Evolutionary conservation across 2,329 filamentous ascomycete genomes (phyloP).

Genomic region (Hymenoscyphus fraxineus): DNA sequence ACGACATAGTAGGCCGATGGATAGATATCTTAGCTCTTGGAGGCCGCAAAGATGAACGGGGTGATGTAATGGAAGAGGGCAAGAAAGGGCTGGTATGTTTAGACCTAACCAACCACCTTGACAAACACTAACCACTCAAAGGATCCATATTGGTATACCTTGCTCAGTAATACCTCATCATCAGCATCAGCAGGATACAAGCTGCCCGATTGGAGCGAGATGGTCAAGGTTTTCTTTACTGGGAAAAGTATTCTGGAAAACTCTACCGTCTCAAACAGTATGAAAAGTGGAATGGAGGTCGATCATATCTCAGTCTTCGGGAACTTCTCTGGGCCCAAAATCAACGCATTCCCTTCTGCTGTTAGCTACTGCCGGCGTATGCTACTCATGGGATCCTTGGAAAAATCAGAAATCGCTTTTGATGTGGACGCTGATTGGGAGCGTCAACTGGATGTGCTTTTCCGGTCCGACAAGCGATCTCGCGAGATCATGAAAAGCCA

Average conservation of each 20-base stretch:
- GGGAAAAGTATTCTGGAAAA: slow-evolving; percentile 34
- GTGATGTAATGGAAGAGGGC: slow-evolving; percentile 86
- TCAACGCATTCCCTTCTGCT: slow-evolving; percentile 62
- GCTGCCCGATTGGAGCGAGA: slow-evolving; percentile 50
- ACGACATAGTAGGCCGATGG: slow-evolving; percentile 77
- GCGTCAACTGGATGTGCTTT: slow-evolving; percentile 67
- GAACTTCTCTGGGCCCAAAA: slow-evolving; percentile 39
- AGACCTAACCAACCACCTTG: slow-evolving; percentile 37
- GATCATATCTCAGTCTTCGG: slow-evolving; percentile 38
- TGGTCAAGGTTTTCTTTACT: slow-evolving; percentile 49
- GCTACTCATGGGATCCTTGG: slow-evolving; percentile 51
- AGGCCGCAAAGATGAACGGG: slow-evolving; percentile 62
- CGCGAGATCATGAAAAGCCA: slow-evolving; percentile 57
- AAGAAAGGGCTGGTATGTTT: slow-evolving; percentile 76
- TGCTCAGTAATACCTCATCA: slow-evolving; percentile 48
- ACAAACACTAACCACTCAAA: slow-evolving; percentile 18
- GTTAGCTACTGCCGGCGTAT: slow-evolving; percentile 65
- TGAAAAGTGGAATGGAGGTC: slow-evolving; percentile 40
- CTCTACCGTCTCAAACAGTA: slow-evolving; percentile 32
- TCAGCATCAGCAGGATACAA: slow-evolving; percentile 40
- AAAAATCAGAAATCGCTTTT: slow-evolving; percentile 29
- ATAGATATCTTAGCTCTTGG: slow-evolving; percentile 80
- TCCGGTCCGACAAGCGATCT: slow-evolving; percentile 65
- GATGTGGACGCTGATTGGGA: slow-evolving; percentile 79
- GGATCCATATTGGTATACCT: slow-evolving; percentile 63